These are phyloP conservation scores for Cutaneotrichosporon daszewskae DNA, from an alignment of 1,284 basidiomycete genomes.

Conservation along the genomic window DNA sequence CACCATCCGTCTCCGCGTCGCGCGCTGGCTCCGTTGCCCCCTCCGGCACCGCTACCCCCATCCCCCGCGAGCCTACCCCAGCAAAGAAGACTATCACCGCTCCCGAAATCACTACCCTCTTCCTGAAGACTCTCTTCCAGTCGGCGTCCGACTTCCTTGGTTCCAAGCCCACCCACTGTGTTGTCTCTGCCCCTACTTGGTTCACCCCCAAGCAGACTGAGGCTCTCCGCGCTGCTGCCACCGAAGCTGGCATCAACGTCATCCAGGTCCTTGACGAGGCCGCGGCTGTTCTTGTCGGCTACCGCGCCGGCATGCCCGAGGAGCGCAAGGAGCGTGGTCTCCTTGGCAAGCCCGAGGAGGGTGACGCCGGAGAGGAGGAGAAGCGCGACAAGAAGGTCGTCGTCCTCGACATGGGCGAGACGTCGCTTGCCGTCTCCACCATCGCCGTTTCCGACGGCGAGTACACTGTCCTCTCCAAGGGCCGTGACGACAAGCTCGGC, in stretches of 20 bases:
- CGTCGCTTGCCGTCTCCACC: slow-evolving; percentile 52
- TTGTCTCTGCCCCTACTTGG: slow-evolving; percentile 74
- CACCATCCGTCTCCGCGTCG: slow-evolving; percentile 51
- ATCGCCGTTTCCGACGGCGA: slow-evolving; percentile 54
- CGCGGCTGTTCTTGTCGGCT: slow-evolving; percentile 59
- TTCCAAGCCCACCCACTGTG: slow-evolving; percentile 66
- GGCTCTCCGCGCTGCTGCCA: slow-evolving; percentile 67
- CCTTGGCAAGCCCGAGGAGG: slow-evolving; percentile 46
- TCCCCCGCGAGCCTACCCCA: slow-evolving; percentile 68
- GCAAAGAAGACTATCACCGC: slow-evolving; percentile 73
- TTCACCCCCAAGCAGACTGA: slow-evolving; percentile 65
- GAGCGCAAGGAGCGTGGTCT: slow-evolving; percentile 45
- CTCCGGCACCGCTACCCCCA: slow-evolving; percentile 61
- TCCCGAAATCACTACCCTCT: slow-evolving; percentile 77
- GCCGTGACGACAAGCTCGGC: slow-evolving; percentile 52
- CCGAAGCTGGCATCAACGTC: slow-evolving; percentile 75
- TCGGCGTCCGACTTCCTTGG: slow-evolving; percentile 94
- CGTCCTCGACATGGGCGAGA: slow-evolving; percentile 57
- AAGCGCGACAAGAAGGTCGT: slow-evolving; percentile 54
- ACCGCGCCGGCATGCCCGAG: slow-evolving; percentile 44
- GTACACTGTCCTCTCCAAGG: slow-evolving; percentile 53
- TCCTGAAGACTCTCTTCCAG: slow-evolving; percentile 74
- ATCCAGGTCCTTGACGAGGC: slow-evolving; percentile 80
- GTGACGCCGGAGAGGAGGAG: slow-evolving; percentile 48
- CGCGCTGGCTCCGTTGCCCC: slow-evolving; percentile 49